Percentiles rank a stretch among this genome's conserved stretches.
Conservation (phyloP, 2,329 filamentous ascomycete genomes). For the Diplodia mutila region DNA sequence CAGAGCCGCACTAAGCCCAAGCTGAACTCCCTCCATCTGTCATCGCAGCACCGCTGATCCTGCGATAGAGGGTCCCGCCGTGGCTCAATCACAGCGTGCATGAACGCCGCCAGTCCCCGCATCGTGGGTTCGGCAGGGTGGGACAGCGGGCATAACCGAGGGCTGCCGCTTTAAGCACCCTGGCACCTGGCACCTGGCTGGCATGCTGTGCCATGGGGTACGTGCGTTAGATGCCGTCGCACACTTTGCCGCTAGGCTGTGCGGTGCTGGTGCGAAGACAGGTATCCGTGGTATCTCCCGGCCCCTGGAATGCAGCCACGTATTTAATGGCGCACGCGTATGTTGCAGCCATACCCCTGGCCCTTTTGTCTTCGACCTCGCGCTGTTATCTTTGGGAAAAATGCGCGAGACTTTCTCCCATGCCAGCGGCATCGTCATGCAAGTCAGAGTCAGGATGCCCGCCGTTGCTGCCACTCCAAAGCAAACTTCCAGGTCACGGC, state of each 20-base stretch:
- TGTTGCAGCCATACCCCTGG: neutral
- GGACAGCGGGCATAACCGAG: neutral
- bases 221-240: neutral
- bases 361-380: neutral
- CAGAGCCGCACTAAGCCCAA: constrained; percentile 16
- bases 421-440: neutral
- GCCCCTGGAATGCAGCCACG: constrained; percentile 4
- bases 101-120: constrained; percentile 4
- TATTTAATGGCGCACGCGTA: neutral
- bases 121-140: neutral
- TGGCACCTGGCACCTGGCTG: no score
- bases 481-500: neutral
- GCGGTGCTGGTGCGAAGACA: neutral
- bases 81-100: neutral
- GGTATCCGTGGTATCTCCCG: neutral
- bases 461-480: neutral
- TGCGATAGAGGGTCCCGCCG: neutral
- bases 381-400: neutral
- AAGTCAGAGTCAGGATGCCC: neutral
- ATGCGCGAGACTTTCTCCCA: neutral
- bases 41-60: neutral
- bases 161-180: neutral
- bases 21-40: neutral
- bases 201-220: neutral
- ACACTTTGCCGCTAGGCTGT: neutral